Conservation (phyloP, 2,329 filamentous ascomycete genomes). For the Aspergillus pseudotamarii region DNA sequence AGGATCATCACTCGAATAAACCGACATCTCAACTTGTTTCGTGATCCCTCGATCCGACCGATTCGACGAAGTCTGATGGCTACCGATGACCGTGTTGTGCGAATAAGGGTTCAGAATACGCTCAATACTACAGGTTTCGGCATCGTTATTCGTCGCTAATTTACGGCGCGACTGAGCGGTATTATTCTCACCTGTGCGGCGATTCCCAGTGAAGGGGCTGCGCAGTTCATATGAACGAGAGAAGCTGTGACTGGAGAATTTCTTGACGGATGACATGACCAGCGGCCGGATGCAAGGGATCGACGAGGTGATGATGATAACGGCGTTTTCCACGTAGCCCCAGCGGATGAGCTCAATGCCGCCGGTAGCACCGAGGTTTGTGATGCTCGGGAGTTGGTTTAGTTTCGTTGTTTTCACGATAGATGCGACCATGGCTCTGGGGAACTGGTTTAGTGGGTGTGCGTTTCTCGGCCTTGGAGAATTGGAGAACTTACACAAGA, state of each 20-base stretch:
- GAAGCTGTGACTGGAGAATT: slow-evolving; percentile 28
- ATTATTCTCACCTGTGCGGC: slow-evolving; percentile 20
- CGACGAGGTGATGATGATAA: slow-evolving; percentile 36
- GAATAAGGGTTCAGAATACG: slow-evolving; percentile 22
- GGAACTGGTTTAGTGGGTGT: not conserved
- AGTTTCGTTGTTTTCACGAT: slow-evolving; percentile 36
- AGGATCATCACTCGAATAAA: slow-evolving; percentile 5
- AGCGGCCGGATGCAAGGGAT: slow-evolving; percentile 35
- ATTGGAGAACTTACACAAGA: slow-evolving; percentile 25
- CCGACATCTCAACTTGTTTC: slow-evolving; percentile 33
- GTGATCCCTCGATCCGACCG: slow-evolving; percentile 25
- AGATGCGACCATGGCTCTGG: slow-evolving; percentile 34
- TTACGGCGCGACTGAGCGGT: slow-evolving; percentile 20
- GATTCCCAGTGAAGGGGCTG: slow-evolving; percentile 24
- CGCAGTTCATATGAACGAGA: slow-evolving; percentile 34
- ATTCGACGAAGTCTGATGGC: slow-evolving; percentile 12
- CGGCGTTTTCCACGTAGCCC: slow-evolving; percentile 32
- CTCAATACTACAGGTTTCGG: slow-evolving; percentile 29
- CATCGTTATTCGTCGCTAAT: slow-evolving; percentile 18
- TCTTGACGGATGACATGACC: slow-evolving; percentile 34
- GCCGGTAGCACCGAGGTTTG: slow-evolving; percentile 28
- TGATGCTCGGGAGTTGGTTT: slow-evolving; percentile 27
- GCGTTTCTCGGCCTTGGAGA: not conserved
- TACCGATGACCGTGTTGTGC: slow-evolving; percentile 1
- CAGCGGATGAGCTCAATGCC: slow-evolving; percentile 33